phyloP scores from a whole-genome alignment of 176 grass and related monocot species.

The Ampelocalamus luodianensis region DNA sequence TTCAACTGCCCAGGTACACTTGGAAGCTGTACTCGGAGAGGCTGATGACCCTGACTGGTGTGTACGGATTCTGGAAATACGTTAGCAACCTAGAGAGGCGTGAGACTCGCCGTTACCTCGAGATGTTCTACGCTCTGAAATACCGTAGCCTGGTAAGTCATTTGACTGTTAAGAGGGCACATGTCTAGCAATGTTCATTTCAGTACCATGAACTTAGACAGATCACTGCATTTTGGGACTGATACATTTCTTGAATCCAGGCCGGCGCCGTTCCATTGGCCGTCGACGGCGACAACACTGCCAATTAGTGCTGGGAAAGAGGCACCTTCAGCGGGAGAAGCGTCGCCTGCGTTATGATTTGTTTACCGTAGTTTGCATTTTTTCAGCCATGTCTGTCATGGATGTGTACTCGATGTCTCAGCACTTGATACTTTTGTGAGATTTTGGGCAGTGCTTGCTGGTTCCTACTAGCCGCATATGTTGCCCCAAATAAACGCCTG shows the following conservation, averaged over 20 bases:
- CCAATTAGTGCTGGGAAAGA: constrained; percentile 1
- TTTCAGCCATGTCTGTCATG: constrained; percentile 25
- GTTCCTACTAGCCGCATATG: constrained; percentile 28
- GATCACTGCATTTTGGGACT: background rate
- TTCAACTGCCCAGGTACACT: constrained; percentile 69
- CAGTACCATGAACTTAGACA: background rate
- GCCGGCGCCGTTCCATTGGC: constrained; percentile 61
- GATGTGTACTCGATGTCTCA: constrained; percentile 21
- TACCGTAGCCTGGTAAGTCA: constrained; percentile 78
- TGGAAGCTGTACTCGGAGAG: constrained; percentile 99
- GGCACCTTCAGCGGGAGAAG: background rate
- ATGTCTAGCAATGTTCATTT: background rate
- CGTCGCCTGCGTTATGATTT: constrained; percentile 21
- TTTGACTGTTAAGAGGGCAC: background rate
- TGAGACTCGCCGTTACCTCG: constrained; percentile 86
- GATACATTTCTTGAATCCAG: constrained; percentile 22
- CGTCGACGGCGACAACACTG: constrained; percentile 36
- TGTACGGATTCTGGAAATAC: constrained; percentile 97
- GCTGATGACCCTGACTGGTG: constrained; percentile 95
- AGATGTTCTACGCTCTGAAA: constrained; percentile 98
- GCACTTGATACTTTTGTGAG: background rate
- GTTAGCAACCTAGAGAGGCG: constrained; percentile 94
- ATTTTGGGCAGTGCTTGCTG: constrained; percentile 30
- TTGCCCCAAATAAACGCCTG: constrained; percentile 45
- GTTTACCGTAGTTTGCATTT: constrained; percentile 35